A percentile compares a stretch with the other conserved stretches of the same genome.
Evolutionary conservation across 2,329 filamentous ascomycete species (phyloP).

Genomic region (Pyrenochaeta sp.): DNA sequence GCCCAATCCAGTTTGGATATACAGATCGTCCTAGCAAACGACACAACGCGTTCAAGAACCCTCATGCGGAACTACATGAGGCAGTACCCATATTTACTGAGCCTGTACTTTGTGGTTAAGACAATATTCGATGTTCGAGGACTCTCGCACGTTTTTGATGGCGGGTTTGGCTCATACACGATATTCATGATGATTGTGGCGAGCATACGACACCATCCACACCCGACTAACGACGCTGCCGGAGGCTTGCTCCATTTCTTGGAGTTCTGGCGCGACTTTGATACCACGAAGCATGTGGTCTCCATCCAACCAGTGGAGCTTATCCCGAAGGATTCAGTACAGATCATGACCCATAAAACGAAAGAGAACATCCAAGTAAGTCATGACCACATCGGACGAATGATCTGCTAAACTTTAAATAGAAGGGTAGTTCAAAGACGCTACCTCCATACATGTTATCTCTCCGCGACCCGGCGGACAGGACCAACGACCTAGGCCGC

Average conservation of each 20-base stretch:
- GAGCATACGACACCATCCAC: constrained; percentile 56
- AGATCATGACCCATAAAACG: constrained; percentile 23
- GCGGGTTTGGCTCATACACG: constrained; percentile 63
- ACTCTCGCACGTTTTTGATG: constrained; percentile 56
- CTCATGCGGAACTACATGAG: constrained; percentile 56
- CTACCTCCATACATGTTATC: constrained; percentile 53
- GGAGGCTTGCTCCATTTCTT: constrained; percentile 59
- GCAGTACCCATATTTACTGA: constrained; percentile 58
- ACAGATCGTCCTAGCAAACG: constrained; percentile 59
- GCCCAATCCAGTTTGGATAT: constrained; percentile 57
- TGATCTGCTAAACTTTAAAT: constrained; percentile 10
- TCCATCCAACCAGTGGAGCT: constrained; percentile 57
- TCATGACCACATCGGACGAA: not conserved
- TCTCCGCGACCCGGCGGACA: constrained; percentile 67
- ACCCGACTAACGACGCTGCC: constrained; percentile 44
- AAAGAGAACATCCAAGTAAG: constrained; percentile 26
- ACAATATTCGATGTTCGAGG: constrained; percentile 59
- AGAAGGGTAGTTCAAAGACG: constrained; percentile 21
- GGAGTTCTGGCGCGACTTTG: constrained; percentile 57
- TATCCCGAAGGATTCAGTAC: constrained; percentile 49
- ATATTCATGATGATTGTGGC: constrained; percentile 66
- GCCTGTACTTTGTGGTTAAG: constrained; percentile 60
- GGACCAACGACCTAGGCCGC: constrained; percentile 64
- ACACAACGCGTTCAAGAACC: constrained; percentile 50
- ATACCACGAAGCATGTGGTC: constrained; percentile 57